phyloP scores from a whole-genome alignment of 305 asterid genomes.

The Plantago coronopus region DNA sequence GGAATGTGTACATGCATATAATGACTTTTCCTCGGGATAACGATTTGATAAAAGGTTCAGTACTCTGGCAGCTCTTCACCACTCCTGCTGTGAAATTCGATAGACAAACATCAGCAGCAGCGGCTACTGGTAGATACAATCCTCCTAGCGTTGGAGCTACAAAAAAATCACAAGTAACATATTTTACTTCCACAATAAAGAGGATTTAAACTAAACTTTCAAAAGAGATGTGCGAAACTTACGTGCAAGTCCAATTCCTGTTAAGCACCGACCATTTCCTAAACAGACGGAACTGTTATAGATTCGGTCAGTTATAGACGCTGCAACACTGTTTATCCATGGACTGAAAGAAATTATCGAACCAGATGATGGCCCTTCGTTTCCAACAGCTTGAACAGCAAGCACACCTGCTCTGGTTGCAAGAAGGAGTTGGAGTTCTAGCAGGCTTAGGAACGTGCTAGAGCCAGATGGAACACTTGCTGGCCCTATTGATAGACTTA shows the following conservation, averaged over 20 bases:
- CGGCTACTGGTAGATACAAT: constrained; percentile 39
- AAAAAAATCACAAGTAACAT: not conserved
- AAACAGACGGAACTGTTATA: constrained; percentile 40
- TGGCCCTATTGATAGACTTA: constrained; percentile 66
- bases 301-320: constrained; percentile 48
- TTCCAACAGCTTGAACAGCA: constrained; percentile 66
- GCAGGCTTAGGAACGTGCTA: constrained; percentile 40
- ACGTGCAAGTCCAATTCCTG: constrained; percentile 55
- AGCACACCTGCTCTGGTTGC: constrained; percentile 60
- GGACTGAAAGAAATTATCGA: constrained; percentile 66
- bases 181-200: not conserved
- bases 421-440: constrained; percentile 52
- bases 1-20: constrained; percentile 52
- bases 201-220: not conserved
- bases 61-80: constrained; percentile 48
- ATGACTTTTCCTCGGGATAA: constrained; percentile 52
- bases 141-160: constrained; percentile 54
- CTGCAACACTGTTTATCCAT: constrained; percentile 61
- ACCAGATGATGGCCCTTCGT: constrained; percentile 50
- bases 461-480: constrained; percentile 41
- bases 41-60: constrained; percentile 37
- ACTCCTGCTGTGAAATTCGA: constrained; percentile 38
- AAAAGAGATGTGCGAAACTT: constrained; percentile 14
- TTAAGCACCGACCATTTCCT: constrained; percentile 44
- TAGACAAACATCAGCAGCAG: constrained; percentile 57